phyloP scores from a whole-genome alignment of 2,329 filamentous ascomycete species.

The Cercospora brassicicola region DNA sequence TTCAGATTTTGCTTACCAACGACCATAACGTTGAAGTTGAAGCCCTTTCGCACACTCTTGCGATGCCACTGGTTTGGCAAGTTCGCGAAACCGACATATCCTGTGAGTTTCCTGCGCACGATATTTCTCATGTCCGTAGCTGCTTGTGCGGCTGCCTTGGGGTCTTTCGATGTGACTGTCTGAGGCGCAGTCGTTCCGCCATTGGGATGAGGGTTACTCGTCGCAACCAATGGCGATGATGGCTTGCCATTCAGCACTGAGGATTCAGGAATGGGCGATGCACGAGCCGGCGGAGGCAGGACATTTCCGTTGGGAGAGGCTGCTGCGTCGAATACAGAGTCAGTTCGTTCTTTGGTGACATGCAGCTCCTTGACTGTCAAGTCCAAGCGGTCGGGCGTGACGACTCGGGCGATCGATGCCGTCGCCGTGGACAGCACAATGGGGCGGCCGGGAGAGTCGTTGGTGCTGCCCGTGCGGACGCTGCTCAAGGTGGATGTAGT shows the following conservation, averaged over 20 bases:
- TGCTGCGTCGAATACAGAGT: conserved; percentile 38
- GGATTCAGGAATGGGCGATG: conserved; percentile 47
- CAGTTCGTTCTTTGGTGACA: conserved; percentile 13
- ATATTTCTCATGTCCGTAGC: conserved; percentile 76
- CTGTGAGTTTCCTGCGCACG: conserved; percentile 94
- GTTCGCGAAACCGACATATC: conserved; percentile 98
- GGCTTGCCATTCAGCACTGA: conserved; percentile 52
- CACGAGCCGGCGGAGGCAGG: conserved; percentile 47
- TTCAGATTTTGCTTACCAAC: conserved; percentile 70
- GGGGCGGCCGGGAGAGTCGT: conserved; percentile 22
- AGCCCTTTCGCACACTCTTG: conserved; percentile 99
- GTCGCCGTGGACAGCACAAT: conserved; percentile 23
- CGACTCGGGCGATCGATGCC: conserved; percentile 25
- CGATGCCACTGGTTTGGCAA: conserved; percentile 99
- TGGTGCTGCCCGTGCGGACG: conserved; percentile 19
- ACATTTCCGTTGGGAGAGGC: conserved; percentile 48
- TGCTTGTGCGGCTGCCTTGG: conserved; percentile 56
- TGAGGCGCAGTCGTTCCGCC: conserved; percentile 53
- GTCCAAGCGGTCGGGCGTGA: conserved; percentile 30
- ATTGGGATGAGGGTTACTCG: conserved; percentile 57
- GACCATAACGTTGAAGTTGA: conserved; percentile 99
- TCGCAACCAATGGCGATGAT: conserved; percentile 57
- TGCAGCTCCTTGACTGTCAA: conserved; percentile 19
- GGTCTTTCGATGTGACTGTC: conserved; percentile 65
- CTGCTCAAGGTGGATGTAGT: conserved; percentile 21